Percentiles rank a stretch among this genome's conserved stretches.
phyloP scores from a whole-genome alignment of 192 early-diverging fungal genomes.

The Backusella morwellensis region DNA sequence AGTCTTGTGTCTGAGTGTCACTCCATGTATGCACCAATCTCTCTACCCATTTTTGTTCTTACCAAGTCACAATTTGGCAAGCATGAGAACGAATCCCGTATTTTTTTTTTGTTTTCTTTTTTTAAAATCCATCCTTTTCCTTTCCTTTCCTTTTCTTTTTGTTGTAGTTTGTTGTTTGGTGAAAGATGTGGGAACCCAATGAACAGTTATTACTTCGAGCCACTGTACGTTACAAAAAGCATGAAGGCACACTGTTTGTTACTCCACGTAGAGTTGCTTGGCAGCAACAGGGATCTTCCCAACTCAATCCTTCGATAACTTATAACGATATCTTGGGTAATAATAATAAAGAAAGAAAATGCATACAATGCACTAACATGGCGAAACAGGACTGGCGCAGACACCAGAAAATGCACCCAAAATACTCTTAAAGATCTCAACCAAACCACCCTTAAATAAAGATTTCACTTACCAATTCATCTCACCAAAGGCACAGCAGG shows the following conservation, averaged over 20 bases:
- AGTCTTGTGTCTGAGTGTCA: no score
- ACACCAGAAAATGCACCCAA: constrained; percentile 26
- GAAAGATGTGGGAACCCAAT: constrained; percentile 35
- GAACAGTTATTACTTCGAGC: constrained; percentile 34
- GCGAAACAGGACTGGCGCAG: constrained; percentile 14
- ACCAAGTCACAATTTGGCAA: not conserved
- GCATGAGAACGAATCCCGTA: not conserved
- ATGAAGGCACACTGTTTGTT: constrained; percentile 35
- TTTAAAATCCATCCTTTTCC: not conserved
- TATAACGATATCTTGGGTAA: constrained; percentile 32
- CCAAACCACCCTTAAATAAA: constrained; percentile 25
- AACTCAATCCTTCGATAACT: constrained; percentile 26
- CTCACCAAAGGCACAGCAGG: constrained; percentile 17
- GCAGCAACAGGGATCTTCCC: constrained; percentile 30
- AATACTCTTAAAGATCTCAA: constrained; percentile 25
- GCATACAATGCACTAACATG: not conserved
- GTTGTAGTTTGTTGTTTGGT: not conserved
- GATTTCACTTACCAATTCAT: constrained; percentile 32
- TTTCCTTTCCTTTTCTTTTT: not conserved
- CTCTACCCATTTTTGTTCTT: no score
- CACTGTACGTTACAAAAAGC: constrained; percentile 29
- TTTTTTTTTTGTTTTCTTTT: not conserved
- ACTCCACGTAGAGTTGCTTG: constrained; percentile 33
- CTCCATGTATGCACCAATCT: not conserved
- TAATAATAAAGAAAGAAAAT: not conserved